phyloP scores from a whole-genome alignment of 2,329 filamentous ascomycete species.

The Talaromyces verruculosus region DNA sequence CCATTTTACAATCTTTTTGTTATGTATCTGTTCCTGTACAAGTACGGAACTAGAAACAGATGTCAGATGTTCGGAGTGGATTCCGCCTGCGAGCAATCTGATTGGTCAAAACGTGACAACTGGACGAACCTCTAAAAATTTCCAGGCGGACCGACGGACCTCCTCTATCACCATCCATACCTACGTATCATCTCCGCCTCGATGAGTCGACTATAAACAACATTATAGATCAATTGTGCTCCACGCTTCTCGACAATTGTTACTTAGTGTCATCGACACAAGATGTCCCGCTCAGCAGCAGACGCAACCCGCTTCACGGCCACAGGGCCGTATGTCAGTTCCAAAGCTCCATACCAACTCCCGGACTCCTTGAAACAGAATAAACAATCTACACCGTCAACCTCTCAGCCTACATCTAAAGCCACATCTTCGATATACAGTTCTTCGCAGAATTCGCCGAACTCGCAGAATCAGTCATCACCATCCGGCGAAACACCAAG shows the following conservation, averaged over 20 bases:
- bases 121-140: conserved; percentile 14
- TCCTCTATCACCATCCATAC: background rate
- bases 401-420: background rate
- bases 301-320: conserved; percentile 54
- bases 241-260: background rate
- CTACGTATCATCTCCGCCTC: background rate
- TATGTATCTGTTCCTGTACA: background rate
- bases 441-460: background rate
- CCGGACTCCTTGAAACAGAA: conserved; percentile 24
- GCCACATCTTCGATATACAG: conserved; percentile 1
- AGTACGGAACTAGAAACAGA: background rate
- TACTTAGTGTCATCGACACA: background rate
- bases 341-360: conserved; percentile 40
- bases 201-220: background rate
- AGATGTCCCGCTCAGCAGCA: conserved; percentile 50
- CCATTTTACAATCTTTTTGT: background rate
- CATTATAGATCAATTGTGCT: background rate
- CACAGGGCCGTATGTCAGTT: conserved; percentile 50
- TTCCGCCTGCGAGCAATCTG: background rate
- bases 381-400: conserved; percentile 16
- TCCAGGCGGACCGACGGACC: conserved; percentile 10
- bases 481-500: conserved; percentile 58
- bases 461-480: conserved; percentile 19
- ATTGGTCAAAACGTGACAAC: background rate
- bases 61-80: conserved; percentile 9